A percentile compares a stretch with the other conserved stretches of the same genome.
Conservation (phyloP, 257 asterid species). For the Paraleonurus japonicus region DNA sequence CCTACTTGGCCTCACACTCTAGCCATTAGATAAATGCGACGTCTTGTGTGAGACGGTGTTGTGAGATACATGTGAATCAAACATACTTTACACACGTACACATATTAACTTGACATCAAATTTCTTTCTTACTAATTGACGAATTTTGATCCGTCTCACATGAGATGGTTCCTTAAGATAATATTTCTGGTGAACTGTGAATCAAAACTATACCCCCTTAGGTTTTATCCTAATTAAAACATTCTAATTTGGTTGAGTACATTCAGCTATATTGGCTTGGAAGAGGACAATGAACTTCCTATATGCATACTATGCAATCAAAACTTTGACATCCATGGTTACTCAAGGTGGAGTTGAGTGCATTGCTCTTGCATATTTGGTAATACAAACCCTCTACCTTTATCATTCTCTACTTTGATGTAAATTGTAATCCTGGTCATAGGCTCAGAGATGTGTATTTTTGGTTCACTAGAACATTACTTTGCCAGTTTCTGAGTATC, state of each 20-base stretch:
- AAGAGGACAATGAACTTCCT: constrained; percentile 42
- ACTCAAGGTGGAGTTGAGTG: constrained; percentile 46
- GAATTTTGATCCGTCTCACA: background rate
- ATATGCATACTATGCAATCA: constrained; percentile 47
- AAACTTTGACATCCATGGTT: constrained; percentile 52
- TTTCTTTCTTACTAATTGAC: background rate
- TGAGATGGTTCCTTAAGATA: background rate
- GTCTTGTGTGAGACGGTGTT: background rate
- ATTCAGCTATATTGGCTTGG: constrained; percentile 49
- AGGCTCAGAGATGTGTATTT: background rate
- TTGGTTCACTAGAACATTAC: background rate
- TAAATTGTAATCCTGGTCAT: background rate
- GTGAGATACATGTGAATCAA: background rate
- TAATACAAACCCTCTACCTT: constrained; percentile 18
- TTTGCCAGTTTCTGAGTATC: background rate
- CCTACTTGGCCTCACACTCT: background rate
- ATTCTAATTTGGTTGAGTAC: constrained; percentile 1
- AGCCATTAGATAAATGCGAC: background rate
- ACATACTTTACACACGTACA: background rate
- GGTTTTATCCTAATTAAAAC: background rate
- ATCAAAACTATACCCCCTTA: background rate
- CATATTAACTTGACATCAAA: background rate
- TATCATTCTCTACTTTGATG: background rate
- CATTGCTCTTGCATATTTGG: constrained; percentile 59
- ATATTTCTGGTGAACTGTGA: background rate